Evolutionary conservation across 1,284 basidiomycete species (phyloP).

Genomic region (Boletus sp.): DNA sequence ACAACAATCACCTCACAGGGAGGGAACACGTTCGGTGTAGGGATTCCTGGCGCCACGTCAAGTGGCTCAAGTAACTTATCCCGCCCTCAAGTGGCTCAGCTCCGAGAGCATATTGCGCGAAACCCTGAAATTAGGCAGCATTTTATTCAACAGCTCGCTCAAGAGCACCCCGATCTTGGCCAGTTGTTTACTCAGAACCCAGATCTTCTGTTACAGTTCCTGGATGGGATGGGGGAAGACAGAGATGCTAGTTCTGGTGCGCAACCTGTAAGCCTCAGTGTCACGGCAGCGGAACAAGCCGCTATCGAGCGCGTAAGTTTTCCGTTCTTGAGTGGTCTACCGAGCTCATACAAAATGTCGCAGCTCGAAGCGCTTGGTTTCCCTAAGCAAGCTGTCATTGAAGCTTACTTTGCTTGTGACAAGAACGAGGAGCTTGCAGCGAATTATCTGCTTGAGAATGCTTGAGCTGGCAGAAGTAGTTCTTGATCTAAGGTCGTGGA

Average conservation of each 20-base stretch:
- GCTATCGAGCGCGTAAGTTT: constrained; percentile 8
- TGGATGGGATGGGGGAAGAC: background rate
- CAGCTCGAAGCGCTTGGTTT: constrained; percentile 10
- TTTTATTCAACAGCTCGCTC: constrained; percentile 1
- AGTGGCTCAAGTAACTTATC: background rate
- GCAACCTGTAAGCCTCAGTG: background rate
- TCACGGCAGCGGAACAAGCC: background rate
- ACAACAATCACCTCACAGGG: background rate
- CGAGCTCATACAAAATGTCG: background rate
- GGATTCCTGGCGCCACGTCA: background rate
- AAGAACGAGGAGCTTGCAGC: constrained; percentile 11
- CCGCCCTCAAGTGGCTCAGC: background rate
- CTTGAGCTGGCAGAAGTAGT: background rate
- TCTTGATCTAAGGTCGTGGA: background rate
- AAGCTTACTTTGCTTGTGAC: constrained; percentile 10
- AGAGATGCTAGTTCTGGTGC: background rate
- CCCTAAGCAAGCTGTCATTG: constrained; percentile 5
- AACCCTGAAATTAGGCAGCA: constrained; percentile 3
- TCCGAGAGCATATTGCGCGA: constrained; percentile 1
- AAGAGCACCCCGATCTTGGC: constrained; percentile 5
- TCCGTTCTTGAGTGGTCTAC: background rate
- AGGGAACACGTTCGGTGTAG: background rate
- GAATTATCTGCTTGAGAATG: constrained; percentile 6
- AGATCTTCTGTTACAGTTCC: constrained; percentile 2
- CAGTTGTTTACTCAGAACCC: constrained; percentile 4